Conservation (phyloP, 371 early-diverging fungal genomes). For the Mucor sp. region DNA sequence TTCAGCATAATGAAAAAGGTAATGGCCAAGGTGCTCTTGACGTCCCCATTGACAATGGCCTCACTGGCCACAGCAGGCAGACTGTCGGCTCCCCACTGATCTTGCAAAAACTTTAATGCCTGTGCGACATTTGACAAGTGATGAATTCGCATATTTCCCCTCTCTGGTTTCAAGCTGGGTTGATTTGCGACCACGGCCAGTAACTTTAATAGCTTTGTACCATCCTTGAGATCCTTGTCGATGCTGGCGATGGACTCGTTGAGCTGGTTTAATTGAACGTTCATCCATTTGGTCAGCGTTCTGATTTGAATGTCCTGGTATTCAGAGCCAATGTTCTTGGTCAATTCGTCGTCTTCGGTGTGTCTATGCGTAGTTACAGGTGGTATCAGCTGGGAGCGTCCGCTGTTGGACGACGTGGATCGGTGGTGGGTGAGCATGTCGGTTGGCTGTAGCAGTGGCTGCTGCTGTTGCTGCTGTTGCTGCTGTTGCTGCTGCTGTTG, state of each 20-base stretch:
- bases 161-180: constrained; percentile 55
- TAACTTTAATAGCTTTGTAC: constrained; percentile 59
- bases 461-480: no score
- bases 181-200: constrained; percentile 56
- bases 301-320: constrained; percentile 71
- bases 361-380: constrained; percentile 24
- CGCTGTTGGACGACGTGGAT: constrained; percentile 8
- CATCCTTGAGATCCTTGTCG: constrained; percentile 65
- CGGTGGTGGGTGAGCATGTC: neutral
- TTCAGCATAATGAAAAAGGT: constrained; percentile 78
- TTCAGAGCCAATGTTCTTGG: constrained; percentile 43
- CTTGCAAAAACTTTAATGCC: constrained; percentile 67
- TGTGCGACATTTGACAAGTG: constrained; percentile 80
- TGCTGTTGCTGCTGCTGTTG: neutral
- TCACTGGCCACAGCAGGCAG: constrained; percentile 78
- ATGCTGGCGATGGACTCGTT: constrained; percentile 38
- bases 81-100: constrained; percentile 57
- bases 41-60: constrained; percentile 84
- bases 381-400: constrained; percentile 19
- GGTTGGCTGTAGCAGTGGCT: neutral
- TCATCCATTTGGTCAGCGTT: constrained; percentile 85
- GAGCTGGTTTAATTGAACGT: constrained; percentile 66
- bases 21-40: constrained; percentile 80
- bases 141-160: constrained; percentile 70
- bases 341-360: constrained; percentile 17